Percentiles rank a stretch among this genome's conserved stretches.
phyloP scores from a whole-genome alignment of 345 rosid species.

The Populus deltoides region DNA sequence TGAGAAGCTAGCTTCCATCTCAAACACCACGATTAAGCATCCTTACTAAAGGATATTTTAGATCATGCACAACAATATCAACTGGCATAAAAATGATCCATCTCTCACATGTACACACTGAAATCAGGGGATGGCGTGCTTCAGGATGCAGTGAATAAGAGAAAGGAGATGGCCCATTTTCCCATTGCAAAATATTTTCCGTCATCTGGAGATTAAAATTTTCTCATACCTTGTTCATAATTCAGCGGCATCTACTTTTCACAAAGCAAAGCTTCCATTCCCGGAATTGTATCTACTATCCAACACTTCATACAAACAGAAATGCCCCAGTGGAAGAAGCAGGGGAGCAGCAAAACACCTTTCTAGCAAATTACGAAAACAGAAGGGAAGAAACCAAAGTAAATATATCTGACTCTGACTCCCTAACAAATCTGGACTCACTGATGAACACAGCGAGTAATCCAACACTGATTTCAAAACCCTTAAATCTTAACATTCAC shows the following conservation, averaged over 20 bases:
- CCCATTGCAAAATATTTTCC: background rate
- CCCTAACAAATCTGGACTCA: background rate
- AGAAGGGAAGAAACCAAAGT: too few relatives aligned
- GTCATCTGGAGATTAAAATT: background rate
- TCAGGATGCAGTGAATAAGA: background rate
- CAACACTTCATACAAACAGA: too few relatives aligned
- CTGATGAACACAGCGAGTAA: background rate
- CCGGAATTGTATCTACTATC: too few relatives aligned
- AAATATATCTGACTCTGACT: background rate
- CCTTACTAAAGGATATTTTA: background rate
- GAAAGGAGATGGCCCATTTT: background rate
- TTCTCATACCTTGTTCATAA: too few relatives aligned
- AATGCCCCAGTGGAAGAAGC: too few relatives aligned
- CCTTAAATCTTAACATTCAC: background rate
- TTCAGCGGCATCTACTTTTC: too few relatives aligned
- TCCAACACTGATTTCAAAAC: background rate
- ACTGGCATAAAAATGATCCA: background rate
- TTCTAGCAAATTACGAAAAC: too few relatives aligned
- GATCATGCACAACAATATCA: background rate
- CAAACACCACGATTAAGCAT: conserved; percentile 2
- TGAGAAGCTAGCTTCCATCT: background rate
- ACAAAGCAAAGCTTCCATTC: too few relatives aligned
- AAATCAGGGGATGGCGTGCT: background rate
- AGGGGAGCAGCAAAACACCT: too few relatives aligned
- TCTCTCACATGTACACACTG: background rate